Evolutionary conservation across 2,329 filamentous ascomycete species (phyloP).

Genomic region (Hirsutella minnesotensis): DNA sequence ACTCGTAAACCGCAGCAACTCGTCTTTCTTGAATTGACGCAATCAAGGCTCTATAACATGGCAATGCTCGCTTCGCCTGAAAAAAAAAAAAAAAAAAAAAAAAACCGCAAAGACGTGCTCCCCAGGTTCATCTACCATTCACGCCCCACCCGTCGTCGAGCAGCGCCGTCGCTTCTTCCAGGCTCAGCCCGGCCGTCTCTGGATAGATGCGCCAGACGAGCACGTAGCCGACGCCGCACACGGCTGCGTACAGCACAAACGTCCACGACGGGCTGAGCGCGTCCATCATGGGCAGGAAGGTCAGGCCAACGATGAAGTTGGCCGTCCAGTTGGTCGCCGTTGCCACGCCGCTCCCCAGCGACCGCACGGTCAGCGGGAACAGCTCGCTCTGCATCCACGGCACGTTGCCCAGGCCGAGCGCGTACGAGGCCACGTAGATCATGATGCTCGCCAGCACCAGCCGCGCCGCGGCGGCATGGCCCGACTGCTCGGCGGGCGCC

Average conservation of each 20-base stretch:
- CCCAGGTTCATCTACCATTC: background rate
- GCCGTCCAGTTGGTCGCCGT: slow-evolving; percentile 79
- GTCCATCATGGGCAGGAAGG: slow-evolving; percentile 82
- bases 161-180: slow-evolving; percentile 69
- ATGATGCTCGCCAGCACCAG: slow-evolving; percentile 66
- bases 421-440: slow-evolving; percentile 76
- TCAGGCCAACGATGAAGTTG: slow-evolving; percentile 77
- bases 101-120: too few species aligned
- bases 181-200: slow-evolving; percentile 68
- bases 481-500: slow-evolving; percentile 4
- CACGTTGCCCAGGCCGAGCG: slow-evolving; percentile 79
- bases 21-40: too few species aligned
- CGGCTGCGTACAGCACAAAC: slow-evolving; percentile 64
- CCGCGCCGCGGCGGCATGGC: slow-evolving; percentile 26
- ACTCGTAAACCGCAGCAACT: too few species aligned
- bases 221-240: slow-evolving; percentile 59
- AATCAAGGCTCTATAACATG: too few species aligned
- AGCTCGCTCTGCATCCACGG: slow-evolving; percentile 95
- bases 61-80: too few species aligned
- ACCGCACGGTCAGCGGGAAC: slow-evolving; percentile 66
- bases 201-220: slow-evolving; percentile 68
- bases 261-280: slow-evolving; percentile 60
- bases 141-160: slow-evolving; percentile 66
- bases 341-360: slow-evolving; percentile 58
- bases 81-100: too few species aligned